Percentiles rank a stretch among this genome's conserved stretches.
Conservation (phyloP, 768 basidiomycete genomes). For the Mycena leptocephala region DNA sequence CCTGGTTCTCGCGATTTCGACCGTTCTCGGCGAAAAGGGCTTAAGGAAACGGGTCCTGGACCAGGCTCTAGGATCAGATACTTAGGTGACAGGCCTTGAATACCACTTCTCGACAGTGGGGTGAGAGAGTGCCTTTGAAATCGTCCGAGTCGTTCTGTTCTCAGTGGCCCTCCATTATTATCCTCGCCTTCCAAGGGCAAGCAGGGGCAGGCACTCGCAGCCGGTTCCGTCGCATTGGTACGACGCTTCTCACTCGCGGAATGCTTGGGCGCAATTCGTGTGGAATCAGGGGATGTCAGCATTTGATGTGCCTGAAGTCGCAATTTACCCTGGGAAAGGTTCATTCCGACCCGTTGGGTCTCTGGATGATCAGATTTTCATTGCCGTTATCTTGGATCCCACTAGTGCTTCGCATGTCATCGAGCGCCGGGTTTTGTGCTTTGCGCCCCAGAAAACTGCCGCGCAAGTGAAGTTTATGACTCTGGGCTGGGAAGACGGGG, state of each 20-base stretch:
- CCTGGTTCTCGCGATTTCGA: too few relatives aligned
- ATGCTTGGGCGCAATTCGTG: slow-evolving; percentile 5
- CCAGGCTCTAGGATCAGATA: too few relatives aligned
- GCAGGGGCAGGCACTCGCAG: neutral
- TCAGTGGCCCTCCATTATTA: too few relatives aligned
- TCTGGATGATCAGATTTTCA: neutral
- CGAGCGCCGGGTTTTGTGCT: too few relatives aligned
- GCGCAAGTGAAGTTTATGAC: neutral
- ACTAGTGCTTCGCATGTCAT: too few relatives aligned
- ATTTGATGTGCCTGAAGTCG: slow-evolving; percentile 10
- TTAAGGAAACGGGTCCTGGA: too few relatives aligned
- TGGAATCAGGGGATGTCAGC: slow-evolving; percentile 11
- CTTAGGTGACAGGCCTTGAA: neutral
- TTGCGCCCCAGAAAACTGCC: neutral
- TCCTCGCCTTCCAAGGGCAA: neutral
- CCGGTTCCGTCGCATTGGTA: slow-evolving; percentile 1
- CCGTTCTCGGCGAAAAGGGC: too few relatives aligned
- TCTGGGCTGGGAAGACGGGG: neutral
- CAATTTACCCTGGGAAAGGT: slow-evolving; percentile 1
- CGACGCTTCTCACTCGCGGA: slow-evolving; percentile 6
- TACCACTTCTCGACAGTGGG: neutral
- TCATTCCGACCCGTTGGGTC: neutral
- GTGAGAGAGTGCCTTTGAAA: neutral
- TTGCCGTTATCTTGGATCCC: neutral
- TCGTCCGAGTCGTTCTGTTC: too few relatives aligned